These are phyloP conservation scores for Mucor lusitanicus DNA, from an alignment of 371 early-diverging fungal species.

Conservation along the genomic window DNA sequence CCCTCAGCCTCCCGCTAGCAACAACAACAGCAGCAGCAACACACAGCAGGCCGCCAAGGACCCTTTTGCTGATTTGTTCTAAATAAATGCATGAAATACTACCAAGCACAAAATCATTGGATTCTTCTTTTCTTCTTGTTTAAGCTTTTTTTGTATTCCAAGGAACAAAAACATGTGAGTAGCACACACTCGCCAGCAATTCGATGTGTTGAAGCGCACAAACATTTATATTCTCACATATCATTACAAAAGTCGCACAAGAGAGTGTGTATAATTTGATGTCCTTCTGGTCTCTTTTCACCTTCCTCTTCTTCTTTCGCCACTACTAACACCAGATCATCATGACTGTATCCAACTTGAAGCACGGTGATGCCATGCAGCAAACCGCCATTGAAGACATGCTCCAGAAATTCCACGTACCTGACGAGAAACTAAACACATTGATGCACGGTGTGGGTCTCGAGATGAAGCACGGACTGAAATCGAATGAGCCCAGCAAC, in stretches of 20 bases:
- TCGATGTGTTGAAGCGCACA: neutral
- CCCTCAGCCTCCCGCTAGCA: neutral
- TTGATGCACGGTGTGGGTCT: constrained; percentile 34
- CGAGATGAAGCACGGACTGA: constrained; percentile 46
- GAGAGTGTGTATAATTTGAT: neutral
- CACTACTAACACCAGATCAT: neutral
- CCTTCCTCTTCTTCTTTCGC: neutral
- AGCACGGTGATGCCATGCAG: neutral
- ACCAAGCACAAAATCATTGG: neutral
- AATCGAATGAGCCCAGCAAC: constrained; percentile 6
- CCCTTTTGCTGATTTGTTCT: constrained; percentile 38
- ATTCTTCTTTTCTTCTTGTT: neutral
- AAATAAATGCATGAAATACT: constrained; percentile 5
- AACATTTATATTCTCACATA: constrained; percentile 2
- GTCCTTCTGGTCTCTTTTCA: neutral
- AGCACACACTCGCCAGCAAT: neutral
- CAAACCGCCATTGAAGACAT: constrained; percentile 17
- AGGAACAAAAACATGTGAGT: constrained; percentile 1
- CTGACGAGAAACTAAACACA: constrained; percentile 28
- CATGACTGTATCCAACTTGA: neutral
- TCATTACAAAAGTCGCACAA: neutral
- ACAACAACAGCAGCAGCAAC: neutral
- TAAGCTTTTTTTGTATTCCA: neutral
- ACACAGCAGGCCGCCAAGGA: constrained; percentile 19
- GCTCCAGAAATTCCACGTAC: constrained; percentile 30